Conservation (phyloP, 2,329 filamentous ascomycete genomes). For the Ceratocystis albifundus region DNA sequence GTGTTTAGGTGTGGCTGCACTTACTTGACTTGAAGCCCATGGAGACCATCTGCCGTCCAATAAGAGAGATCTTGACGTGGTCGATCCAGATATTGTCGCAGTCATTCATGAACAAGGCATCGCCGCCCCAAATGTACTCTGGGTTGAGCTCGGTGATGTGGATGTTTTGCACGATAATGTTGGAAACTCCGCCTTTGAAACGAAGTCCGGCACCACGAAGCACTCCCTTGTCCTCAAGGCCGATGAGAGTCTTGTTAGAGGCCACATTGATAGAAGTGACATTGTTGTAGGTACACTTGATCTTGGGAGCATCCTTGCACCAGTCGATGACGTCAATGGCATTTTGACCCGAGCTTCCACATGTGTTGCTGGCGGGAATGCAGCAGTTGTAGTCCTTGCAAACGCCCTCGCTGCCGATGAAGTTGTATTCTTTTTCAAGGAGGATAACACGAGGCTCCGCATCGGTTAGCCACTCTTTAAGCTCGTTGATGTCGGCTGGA, state of each 20-base stretch:
- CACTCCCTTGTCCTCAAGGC: conserved; percentile 31
- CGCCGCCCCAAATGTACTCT: conserved; percentile 32
- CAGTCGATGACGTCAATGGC: conserved; percentile 25
- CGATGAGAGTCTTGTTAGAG: conserved; percentile 35
- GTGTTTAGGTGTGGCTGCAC: not conserved
- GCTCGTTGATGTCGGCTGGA: conserved; percentile 37
- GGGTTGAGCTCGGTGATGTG: conserved; percentile 28
- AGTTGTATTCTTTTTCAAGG: conserved; percentile 29
- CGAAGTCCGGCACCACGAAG: conserved; percentile 35
- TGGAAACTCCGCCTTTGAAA: conserved; percentile 29
- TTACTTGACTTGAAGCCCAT: conserved; percentile 21
- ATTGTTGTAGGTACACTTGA: conserved; percentile 29
- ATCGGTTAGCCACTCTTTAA: conserved; percentile 28
- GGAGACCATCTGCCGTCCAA: conserved; percentile 36
- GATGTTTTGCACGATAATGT: conserved; percentile 34
- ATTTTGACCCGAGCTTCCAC: not conserved
- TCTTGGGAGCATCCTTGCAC: conserved; percentile 26
- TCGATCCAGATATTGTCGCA: conserved; percentile 32
- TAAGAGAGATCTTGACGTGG: conserved; percentile 33
- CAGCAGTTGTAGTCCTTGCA: conserved; percentile 6
- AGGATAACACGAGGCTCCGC: conserved; percentile 31
- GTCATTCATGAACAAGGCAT: conserved; percentile 30
- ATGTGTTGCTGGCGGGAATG: not conserved
- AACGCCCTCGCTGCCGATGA: conserved; percentile 25
- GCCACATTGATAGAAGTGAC: conserved; percentile 30